Base-by-base conservation (phyloP, 2,329 filamentous ascomycete species). In the Macrophomina phaseolina region DNA sequence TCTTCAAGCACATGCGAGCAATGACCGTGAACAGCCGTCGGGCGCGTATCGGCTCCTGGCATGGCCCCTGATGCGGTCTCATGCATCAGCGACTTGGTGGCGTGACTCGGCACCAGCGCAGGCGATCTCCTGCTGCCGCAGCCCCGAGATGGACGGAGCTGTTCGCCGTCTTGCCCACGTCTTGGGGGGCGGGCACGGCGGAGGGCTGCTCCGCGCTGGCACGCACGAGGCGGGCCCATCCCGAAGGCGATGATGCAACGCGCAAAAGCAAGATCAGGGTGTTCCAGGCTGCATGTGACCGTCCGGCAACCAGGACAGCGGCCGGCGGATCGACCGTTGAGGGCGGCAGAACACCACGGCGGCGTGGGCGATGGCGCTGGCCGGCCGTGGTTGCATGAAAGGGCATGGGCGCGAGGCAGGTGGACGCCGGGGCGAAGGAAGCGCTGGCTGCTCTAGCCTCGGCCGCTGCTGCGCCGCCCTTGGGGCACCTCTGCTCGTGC, bases 91-190 rank as follows among this genome's bases (percentile, higher is more conserved):
- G 16, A 12, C 36, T 28, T 14, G 30, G 58, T 49, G 58, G 58
- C 49, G 58, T 62, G 58, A 62, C 12, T n/a, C 55, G 32, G 55
- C 55, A 60, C 45, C 55, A n/a, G 55, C 49, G 45, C 45, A 38
- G 45, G 11, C 45, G 58, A 62, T 62, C 58, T 36, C 4, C 58
- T 36, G 16, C 42, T 36, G 28, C 16, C 56, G 38, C 14, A 4
- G 18, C 38, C 23, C 14, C n/a, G 36, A 42, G 36, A 5, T 6
- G 14, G 23, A 23, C 23, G 23, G 23, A 23, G 23, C 23, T 23
- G 23, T 23, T 30, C 38, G 4, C 38, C 23, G 28, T 32, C 34
- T 55, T 38, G n/a, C 23, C 14, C 32, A 36, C 18, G 12, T 23
- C 9, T 53, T n/a, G 51, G 51, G 28, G 12, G 28, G n/a, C 23